Evolutionary conservation across 2,329 filamentous ascomycete species (phyloP).

Genomic region (Rutstroemia sp.): DNA sequence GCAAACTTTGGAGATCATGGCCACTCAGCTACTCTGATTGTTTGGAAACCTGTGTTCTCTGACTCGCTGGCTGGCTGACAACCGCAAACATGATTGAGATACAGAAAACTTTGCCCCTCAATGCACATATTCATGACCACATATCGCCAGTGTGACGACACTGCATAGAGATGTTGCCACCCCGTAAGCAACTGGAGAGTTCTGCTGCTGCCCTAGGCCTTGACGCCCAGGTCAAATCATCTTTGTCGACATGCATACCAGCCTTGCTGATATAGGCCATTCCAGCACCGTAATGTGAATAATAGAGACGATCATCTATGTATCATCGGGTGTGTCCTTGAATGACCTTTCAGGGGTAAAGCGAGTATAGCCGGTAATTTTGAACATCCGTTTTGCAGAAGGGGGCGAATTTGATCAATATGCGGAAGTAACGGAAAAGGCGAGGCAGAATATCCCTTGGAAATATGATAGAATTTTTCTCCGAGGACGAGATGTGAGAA

Average conservation of each 20-base stretch:
- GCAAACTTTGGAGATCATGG: constrained; percentile 1
- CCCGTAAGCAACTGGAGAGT: neutral
- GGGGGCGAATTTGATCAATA: neutral
- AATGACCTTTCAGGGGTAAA: constrained; percentile 2
- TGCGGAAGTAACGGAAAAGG: constrained; percentile 1
- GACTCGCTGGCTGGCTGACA: constrained; percentile 2
- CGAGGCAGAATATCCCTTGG: neutral
- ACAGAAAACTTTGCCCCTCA: neutral
- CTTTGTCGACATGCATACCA: constrained; percentile 3
- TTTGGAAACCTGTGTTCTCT: constrained; percentile 1
- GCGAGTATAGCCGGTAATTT: constrained; percentile 1
- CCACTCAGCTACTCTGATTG: constrained; percentile 2
- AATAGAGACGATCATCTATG: constrained; percentile 4
- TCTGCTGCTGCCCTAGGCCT: neutral
- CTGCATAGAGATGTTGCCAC: constrained; percentile 3
- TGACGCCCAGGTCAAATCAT: neutral
- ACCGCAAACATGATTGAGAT: constrained; percentile 4
- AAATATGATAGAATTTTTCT: constrained; percentile 9
- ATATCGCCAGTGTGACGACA: constrained; percentile 6
- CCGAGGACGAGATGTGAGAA: constrained; percentile 13
- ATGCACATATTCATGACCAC: constrained; percentile 7
- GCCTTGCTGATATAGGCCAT: neutral
- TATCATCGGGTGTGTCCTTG: constrained; percentile 3
- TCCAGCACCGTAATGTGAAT: neutral
- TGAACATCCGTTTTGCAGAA: neutral